Conservation (phyloP, 2,329 filamentous ascomycete species). For the Lasiodiplodia gonubiensis region DNA sequence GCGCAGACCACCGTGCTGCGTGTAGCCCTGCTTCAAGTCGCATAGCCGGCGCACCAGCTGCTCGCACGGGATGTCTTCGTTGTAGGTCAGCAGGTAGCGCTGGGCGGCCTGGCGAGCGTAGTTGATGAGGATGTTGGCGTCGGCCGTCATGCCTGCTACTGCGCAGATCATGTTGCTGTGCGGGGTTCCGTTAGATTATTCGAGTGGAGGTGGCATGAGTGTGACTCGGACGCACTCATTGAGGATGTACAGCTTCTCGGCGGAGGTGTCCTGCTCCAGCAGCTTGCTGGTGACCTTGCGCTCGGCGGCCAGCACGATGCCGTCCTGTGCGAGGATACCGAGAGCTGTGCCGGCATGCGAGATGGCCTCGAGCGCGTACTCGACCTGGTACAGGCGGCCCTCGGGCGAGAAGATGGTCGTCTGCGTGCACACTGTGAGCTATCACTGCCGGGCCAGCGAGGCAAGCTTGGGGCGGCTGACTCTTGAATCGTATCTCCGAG, state of each 20-base stretch:
- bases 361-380: constrained; percentile 98
- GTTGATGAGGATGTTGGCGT: constrained; percentile 99
- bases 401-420: constrained; percentile 99
- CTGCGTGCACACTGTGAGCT: constrained; percentile 66
- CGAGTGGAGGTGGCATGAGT: constrained; percentile 6
- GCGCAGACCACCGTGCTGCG: constrained; percentile 96
- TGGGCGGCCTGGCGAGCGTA: constrained; percentile 97
- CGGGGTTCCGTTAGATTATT: not conserved
- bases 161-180: constrained; percentile 99
- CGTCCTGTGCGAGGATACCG: constrained; percentile 96
- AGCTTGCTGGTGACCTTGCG: constrained; percentile 99
- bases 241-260: constrained; percentile 99
- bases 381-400: constrained; percentile 97
- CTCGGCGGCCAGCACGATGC: constrained; percentile 96
- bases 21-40: constrained; percentile 99
- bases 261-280: constrained; percentile 97
- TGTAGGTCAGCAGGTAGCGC: constrained; percentile 97
- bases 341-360: constrained; percentile 97
- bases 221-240: constrained; percentile 75
- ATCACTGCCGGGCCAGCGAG: constrained; percentile 94
- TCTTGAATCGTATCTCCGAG: constrained; percentile 95
- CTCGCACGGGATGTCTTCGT: constrained; percentile 99
- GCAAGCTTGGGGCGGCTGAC: constrained; percentile 67
- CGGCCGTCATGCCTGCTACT: constrained; percentile 97
- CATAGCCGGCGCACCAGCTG: constrained; percentile 96